Conservation (phyloP, 2,329 filamentous ascomycete genomes). For the Trichoderma polysporum region DNA sequence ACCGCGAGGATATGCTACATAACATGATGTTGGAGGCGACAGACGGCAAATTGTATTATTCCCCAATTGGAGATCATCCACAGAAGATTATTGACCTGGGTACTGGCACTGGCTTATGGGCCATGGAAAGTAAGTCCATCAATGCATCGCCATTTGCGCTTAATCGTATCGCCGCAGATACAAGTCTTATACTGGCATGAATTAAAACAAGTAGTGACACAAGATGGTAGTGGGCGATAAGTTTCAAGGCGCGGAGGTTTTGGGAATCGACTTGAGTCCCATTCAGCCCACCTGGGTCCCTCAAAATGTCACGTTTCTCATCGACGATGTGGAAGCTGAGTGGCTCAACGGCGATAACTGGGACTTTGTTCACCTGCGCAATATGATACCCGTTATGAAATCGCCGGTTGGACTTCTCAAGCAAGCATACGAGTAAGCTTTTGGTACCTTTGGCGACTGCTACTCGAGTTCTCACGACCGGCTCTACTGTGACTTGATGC, state of each 20-base stretch:
- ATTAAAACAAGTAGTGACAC: neutral
- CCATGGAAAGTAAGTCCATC: conserved; percentile 38
- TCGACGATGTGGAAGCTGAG: conserved; percentile 36
- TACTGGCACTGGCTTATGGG: conserved; percentile 51
- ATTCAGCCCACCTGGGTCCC: conserved; percentile 44
- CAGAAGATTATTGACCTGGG: conserved; percentile 49
- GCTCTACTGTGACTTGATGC: neutral
- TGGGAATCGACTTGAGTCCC: conserved; percentile 41
- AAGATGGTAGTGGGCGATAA: conserved; percentile 32
- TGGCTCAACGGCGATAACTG: conserved; percentile 30
- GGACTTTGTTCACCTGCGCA: conserved; percentile 36
- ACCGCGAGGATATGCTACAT: conserved; percentile 48
- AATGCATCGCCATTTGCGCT: neutral
- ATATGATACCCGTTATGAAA: conserved; percentile 48
- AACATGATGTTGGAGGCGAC: conserved; percentile 45
- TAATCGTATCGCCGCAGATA: neutral
- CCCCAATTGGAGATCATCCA: conserved; percentile 41
- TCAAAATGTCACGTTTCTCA: conserved; percentile 41
- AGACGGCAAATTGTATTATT: conserved; percentile 40
- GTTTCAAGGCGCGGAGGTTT: conserved; percentile 37
- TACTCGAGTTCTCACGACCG: no score
- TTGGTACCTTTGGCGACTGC: accelerated
- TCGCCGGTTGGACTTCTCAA: conserved; percentile 32
- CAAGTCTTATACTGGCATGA: neutral
- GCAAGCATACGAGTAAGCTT: conserved; percentile 32